Evolutionary conservation across 2,329 filamentous ascomycete species (phyloP).

Genomic region (Ophiosphaerella narmari): DNA sequence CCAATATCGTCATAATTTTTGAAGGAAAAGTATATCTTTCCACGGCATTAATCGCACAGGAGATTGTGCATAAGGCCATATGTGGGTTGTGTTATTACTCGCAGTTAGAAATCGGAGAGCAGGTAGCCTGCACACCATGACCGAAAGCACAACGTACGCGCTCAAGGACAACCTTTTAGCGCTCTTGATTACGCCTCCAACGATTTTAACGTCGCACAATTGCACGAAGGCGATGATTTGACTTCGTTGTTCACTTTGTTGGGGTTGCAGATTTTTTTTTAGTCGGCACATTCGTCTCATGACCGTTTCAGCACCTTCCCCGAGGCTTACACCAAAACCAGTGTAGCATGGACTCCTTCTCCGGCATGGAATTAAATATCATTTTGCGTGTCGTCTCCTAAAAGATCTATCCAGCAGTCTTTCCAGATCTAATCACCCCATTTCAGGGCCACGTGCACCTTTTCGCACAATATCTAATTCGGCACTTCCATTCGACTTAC

Average conservation of each 20-base stretch:
- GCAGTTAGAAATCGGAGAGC: too few species aligned
- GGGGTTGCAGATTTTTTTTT: conserved; percentile 2
- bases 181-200: not conserved
- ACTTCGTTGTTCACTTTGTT: not conserved
- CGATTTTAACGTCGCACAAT: not conserved
- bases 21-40: not conserved
- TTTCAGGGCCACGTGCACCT: not conserved
- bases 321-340: conserved; percentile 12
- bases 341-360: not conserved
- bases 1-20: not conserved
- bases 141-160: too few species aligned
- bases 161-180: too few species aligned
- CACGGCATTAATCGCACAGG: not conserved
- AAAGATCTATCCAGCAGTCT: not conserved
- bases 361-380: conserved; percentile 3
- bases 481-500: not conserved
- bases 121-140: too few species aligned
- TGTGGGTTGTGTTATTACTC: too few species aligned
- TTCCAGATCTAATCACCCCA: not conserved
- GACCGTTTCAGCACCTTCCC: conserved; percentile 34
- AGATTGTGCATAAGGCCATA: too few species aligned
- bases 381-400: conserved; percentile 6
- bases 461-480: conserved; percentile 3
- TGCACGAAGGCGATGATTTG: not conserved
- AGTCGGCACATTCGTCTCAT: conserved; percentile 36